These are phyloP conservation scores for Arabis alpina DNA, from an alignment of 345 rosid species.

Conservation along the genomic window DNA sequence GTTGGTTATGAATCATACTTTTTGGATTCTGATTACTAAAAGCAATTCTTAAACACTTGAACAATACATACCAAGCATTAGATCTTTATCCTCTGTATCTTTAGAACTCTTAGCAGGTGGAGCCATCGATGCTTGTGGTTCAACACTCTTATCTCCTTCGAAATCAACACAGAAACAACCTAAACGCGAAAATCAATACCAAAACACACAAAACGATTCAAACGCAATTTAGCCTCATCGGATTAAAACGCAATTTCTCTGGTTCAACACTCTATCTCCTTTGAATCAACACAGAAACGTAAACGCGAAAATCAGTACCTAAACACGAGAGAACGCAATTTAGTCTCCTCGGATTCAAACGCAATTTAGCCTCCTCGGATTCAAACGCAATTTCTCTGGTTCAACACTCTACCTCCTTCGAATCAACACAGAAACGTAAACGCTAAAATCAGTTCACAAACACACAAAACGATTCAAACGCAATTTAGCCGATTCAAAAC, in stretches of 20 bases:
- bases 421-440: no score
- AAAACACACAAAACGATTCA: conserved; percentile 1
- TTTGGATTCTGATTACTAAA: conserved; percentile 4
- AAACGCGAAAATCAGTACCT: no score
- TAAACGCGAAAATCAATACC: neutral
- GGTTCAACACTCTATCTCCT: no score
- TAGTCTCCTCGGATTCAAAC: neutral
- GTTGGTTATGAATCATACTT: neutral
- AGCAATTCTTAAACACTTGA: conserved; percentile 2
- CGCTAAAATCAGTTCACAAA: no score
- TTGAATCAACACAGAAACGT: no score
- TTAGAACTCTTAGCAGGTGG: conserved; percentile 48
- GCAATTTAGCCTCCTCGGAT: neutral
- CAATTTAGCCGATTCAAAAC: neutral
- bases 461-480: no score
- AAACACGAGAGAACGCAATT: no score
- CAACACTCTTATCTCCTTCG: conserved; percentile 64
- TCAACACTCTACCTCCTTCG: no score
- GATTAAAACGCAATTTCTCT: neutral
- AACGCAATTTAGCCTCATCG: neutral
- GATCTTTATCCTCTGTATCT: conserved; percentile 47
- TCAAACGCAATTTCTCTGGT: no score
- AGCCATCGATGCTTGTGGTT: conserved; percentile 55
- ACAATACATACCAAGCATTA: conserved; percentile 49
- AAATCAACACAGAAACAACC: conserved; percentile 2